Base-by-base conservation (phyloP, 1,284 basidiomycete species). In the Ustilago xerochloae region DNA sequence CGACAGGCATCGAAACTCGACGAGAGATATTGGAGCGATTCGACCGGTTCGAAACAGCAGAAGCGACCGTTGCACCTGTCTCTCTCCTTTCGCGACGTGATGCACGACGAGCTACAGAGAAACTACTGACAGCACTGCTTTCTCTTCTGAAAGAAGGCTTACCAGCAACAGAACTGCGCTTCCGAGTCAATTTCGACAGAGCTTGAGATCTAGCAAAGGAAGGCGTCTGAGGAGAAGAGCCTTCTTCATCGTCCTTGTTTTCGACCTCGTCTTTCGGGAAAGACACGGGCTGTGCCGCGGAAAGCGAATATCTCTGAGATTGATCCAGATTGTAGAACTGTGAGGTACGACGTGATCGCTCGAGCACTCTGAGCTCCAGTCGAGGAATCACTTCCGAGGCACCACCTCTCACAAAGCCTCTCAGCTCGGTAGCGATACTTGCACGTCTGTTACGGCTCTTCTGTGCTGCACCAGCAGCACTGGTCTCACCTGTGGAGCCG, bases 281-380 rank as follows among this genome's bases (percentile, higher is more conserved):
- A 2, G 39, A n/a, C 18, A 20, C 30, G 46, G 20, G 49, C 32
- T 51, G 58, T 20, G 47, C 57, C 24, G 51, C 43, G 0, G 57
- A 53, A n/a, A 67, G 38, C 8, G 64, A 62, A 35, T 53, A 54
- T 5, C 64, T 24, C 15, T 62, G 45, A 4, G 22, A 26, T 30
- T 50, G 45, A 26, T 29, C 50, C 12, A 61, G 48, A n/a, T 16
- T 30, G 43, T 56, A 57, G 32, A 67, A 20, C 26, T 48, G 43
- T 35, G 64, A 62, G 1, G 48, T 22, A 24, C 50, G 48, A 53
- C 39, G 50, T 5, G 48, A 53, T 18, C 53, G 49, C 28, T 70
- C 61, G 8, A 70, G 36, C 4, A 70, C 67, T 3, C 56, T 49
- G 20, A 70, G 38, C 43, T 70, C 61, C 22, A 70, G 56, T 36